Base-by-base conservation (phyloP, 2,329 filamentous ascomycete genomes). In the Ascochyta koolunga region DNA sequence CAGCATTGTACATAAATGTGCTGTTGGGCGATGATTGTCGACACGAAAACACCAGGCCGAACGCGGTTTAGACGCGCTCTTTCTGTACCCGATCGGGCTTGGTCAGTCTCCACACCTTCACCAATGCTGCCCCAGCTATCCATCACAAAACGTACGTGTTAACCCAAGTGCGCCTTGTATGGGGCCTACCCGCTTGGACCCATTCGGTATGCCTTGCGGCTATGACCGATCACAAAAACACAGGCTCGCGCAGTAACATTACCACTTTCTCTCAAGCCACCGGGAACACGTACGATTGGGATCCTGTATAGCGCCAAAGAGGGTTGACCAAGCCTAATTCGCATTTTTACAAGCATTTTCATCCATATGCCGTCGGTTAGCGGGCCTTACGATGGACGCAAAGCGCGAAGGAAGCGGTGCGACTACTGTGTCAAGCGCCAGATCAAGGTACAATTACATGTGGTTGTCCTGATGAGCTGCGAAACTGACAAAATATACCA, bases 311-410 rank as follows among this genome's bases (percentile, higher is more conserved):
- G 33, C 10, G 27, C 11, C 27, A 29, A 29, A 13, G 25, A 29
- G 27, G 11, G 10, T 29, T 13, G 5, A 33, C 31, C 6, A 16
- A 7, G n/a, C 31, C 15, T 16, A 16, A 33, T 16, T 16, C 8
- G n/a, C 31, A 5, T 33, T 16, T n/a, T 7, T 16, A 16, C 8
- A 16, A 16, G 31, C n/a, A 33, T 9, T 16, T 33, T n/a, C 7
- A 33, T 36, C 1, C 43, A 48, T 21, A 65, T 65, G 63, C 36
- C 55, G 15, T 45, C 48, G n/a, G 18, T 25, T 19, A 59, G 63
- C n/a, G 67, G 67, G 21, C 67, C 67, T 21, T 62, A 60, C 15
- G 67, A 70, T 52, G 67, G 67, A 25, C 67, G 67, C n/a, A 68
- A 62, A 48, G 60, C 65, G 4, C 58, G 62, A 27, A 62, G 60